Conservation (phyloP, 2,329 filamentous ascomycete species). For the Emmonsia crescens region DNA sequence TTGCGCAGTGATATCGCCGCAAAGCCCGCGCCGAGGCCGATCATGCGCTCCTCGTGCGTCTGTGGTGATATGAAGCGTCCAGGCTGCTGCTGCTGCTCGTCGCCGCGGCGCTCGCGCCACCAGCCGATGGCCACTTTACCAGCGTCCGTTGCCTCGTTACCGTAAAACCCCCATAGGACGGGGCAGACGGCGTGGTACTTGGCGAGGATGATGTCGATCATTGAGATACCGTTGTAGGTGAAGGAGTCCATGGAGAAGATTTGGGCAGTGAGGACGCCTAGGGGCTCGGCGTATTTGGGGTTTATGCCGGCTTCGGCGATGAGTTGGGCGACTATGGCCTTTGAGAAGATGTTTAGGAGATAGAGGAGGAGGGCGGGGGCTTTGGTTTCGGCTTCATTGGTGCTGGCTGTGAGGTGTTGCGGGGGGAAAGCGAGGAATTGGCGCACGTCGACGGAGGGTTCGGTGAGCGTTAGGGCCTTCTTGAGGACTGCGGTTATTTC, state of each 20-base stretch:
- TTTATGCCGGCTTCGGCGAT: constrained; percentile 55
- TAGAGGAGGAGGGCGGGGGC: constrained; percentile 61
- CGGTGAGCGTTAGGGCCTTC: constrained; percentile 41
- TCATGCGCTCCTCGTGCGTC: constrained; percentile 71
- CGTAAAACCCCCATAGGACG: constrained; percentile 72
- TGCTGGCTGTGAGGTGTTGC: constrained; percentile 24
- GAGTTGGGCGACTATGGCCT: constrained; percentile 60
- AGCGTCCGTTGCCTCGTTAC: constrained; percentile 59
- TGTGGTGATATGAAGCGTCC: constrained; percentile 53
- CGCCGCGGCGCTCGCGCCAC: constrained; percentile 49
- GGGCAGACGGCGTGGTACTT: constrained; percentile 76
- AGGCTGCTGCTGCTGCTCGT: constrained; percentile 28
- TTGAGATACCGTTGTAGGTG: constrained; percentile 53
- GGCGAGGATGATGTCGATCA: constrained; percentile 76
- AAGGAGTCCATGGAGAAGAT: constrained; percentile 62
- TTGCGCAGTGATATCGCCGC: constrained; percentile 73
- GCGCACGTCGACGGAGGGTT: constrained; percentile 47
- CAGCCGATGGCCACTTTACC: constrained; percentile 64
- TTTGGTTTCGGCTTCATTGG: constrained; percentile 30
- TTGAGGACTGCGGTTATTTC: constrained; percentile 45
- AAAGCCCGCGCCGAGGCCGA: constrained; percentile 72
- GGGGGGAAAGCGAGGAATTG: constrained; percentile 42
- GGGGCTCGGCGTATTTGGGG: constrained; percentile 58
- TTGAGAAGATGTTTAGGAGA: constrained; percentile 64
- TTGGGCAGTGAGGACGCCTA: constrained; percentile 65